phyloP scores from a whole-genome alignment of 306 rosid genomes.

The Dryas alaskensis region DNA sequence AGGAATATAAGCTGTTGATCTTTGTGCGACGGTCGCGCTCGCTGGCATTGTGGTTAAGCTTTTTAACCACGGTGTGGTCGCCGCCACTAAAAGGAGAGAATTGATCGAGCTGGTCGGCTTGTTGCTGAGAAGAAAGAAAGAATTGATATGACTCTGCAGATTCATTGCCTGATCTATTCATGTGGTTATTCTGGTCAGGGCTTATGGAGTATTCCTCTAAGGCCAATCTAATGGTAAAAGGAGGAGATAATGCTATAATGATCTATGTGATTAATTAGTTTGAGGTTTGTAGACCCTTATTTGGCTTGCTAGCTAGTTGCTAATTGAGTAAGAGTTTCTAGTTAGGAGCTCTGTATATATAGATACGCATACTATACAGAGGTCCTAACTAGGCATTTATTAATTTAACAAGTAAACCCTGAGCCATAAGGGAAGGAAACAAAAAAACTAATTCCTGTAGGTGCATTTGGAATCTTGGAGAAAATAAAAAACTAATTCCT shows the following conservation, averaged over 20 bases:
- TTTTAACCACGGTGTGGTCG: constrained; percentile 31
- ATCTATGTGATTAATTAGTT: not conserved
- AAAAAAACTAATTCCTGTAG: too few relatives aligned
- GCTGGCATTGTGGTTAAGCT: constrained; percentile 75
- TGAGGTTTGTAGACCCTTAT: not conserved
- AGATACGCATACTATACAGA: too few relatives aligned
- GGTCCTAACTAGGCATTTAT: too few relatives aligned
- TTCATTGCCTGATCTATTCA: too few relatives aligned
- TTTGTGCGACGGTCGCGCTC: constrained; percentile 88
- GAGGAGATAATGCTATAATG: constrained; percentile 36
- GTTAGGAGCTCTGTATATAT: too few relatives aligned
- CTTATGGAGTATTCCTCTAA: constrained; percentile 19
- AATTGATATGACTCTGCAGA: constrained; percentile 21
- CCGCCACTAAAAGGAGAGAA: not conserved
- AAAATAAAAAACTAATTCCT: too few relatives aligned
- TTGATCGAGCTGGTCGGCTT: not conserved
- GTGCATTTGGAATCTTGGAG: too few relatives aligned
- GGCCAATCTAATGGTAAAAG: constrained; percentile 28
- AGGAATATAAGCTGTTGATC: constrained; percentile 57
- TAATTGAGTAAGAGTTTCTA: too few relatives aligned
- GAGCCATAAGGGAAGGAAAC: too few relatives aligned
- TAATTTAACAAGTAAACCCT: too few relatives aligned
- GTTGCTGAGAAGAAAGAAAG: constrained; percentile 9
- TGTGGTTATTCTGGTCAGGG: not conserved
- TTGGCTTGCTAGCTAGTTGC: too few relatives aligned